Conservation (phyloP, 805 yeast species). For the Nakazawaea ishiwadae region DNA sequence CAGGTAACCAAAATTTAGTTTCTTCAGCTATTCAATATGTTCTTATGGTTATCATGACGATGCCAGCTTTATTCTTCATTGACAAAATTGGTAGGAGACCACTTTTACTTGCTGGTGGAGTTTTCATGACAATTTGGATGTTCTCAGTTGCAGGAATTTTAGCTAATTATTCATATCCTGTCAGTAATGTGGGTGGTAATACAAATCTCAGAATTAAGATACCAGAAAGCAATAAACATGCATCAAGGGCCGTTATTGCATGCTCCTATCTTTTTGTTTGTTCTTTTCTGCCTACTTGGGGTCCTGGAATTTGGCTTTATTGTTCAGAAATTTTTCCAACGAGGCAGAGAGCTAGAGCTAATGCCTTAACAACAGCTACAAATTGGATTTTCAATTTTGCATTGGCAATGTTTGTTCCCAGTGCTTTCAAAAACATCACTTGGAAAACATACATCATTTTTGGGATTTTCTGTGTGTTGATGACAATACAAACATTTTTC, state of each 20-base stretch:
- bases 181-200: conserved; percentile 24
- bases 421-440: conserved; percentile 45
- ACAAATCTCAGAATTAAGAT: conserved; percentile 26
- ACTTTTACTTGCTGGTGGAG: conserved; percentile 43
- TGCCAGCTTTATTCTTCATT: conserved; percentile 55
- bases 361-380: conserved; percentile 59
- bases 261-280: conserved; percentile 42
- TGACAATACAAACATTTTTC: conserved; percentile 38
- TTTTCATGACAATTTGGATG: conserved; percentile 34
- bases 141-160: conserved; percentile 35
- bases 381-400: conserved; percentile 71
- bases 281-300: conserved; percentile 43
- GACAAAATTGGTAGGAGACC: conserved; percentile 69
- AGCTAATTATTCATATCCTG: conserved; percentile 33
- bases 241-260: conserved; percentile 42
- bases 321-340: conserved; percentile 16
- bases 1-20: conserved; percentile 43
- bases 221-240: conserved; percentile 26
- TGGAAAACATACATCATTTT: conserved; percentile 59
- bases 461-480: conserved; percentile 45
- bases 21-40: conserved; percentile 59
- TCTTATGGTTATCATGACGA: conserved; percentile 48
- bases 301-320: conserved; percentile 31
- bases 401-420: conserved; percentile 62
- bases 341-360: conserved; percentile 62